phyloP scores from a whole-genome alignment of 768 basidiomycete genomes.

The Lactarius trivialis region DNA sequence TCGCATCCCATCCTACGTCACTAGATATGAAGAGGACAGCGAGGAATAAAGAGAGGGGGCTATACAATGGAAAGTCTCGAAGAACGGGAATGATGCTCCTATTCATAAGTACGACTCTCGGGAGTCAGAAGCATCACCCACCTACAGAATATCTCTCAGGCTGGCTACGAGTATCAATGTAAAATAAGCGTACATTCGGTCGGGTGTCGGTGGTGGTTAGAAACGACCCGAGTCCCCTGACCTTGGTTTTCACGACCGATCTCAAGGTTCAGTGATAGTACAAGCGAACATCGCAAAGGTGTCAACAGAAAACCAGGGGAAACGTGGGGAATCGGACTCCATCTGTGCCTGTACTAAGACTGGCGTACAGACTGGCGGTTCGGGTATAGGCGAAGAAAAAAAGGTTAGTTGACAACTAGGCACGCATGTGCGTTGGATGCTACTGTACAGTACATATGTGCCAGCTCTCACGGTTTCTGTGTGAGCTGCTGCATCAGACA shows the following conservation, averaged over 20 bases:
- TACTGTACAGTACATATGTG: not conserved
- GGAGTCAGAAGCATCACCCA: not conserved
- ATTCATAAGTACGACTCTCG: not conserved
- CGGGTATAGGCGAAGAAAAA: not conserved
- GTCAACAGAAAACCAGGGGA: slow-evolving; percentile 64
- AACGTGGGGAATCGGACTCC: slow-evolving; percentile 39
- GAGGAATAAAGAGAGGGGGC: not conserved
- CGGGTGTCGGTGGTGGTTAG: not conserved
- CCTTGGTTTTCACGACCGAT: slow-evolving; percentile 29
- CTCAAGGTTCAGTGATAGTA: slow-evolving; percentile 30
- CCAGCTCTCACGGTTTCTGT: not conserved
- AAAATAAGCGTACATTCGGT: not conserved
- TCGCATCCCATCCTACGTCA: slow-evolving; percentile 52
- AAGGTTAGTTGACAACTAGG: not conserved
- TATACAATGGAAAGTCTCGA: not conserved
- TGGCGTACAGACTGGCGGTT: not conserved
- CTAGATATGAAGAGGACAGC: slow-evolving; percentile 14
- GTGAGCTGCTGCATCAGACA: too few species aligned
- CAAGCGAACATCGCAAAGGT: slow-evolving; percentile 37
- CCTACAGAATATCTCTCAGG: slow-evolving; percentile 22
- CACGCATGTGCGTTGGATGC: not conserved
- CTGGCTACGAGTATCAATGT: not conserved
- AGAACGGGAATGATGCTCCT: not conserved
- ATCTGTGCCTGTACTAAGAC: not conserved
- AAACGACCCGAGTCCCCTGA: slow-evolving; percentile 1